Percentiles rank a stretch among this genome's conserved stretches.
Conservation (phyloP, 352 stramenopile genomes). For the Globisporangium alternatum region DNA sequence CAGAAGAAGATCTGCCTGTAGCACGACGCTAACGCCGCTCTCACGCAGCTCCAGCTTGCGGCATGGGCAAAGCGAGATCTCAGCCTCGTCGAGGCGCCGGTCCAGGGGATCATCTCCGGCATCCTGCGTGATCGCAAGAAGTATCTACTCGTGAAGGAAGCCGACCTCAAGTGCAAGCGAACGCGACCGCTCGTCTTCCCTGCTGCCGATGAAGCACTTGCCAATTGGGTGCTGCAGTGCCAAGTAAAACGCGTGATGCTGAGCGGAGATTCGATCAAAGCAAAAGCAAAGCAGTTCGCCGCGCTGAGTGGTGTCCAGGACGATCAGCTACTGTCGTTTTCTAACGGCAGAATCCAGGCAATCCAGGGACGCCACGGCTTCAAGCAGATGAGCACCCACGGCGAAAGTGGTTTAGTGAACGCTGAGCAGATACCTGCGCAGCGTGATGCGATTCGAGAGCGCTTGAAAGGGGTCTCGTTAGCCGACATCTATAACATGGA, state of each 20-base stretch:
- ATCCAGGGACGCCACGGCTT: background rate
- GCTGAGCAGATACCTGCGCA: background rate
- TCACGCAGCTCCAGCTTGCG: background rate
- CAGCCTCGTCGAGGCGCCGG: background rate
- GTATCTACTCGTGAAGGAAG: background rate
- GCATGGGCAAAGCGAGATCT: background rate
- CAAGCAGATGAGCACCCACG: background rate
- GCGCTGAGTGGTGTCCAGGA: background rate
- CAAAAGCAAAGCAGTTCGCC: background rate
- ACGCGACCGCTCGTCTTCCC: background rate
- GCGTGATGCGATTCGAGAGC: background rate
- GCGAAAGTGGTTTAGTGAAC: background rate
- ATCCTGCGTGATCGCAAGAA: background rate
- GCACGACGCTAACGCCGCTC: background rate
- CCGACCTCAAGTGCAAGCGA: background rate
- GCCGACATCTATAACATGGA: background rate
- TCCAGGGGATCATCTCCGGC: background rate
- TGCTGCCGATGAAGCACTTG: background rate
- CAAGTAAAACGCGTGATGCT: background rate
- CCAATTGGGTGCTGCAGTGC: background rate
- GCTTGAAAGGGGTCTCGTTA: background rate
- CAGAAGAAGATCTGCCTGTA: background rate
- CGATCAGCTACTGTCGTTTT: conserved; percentile 1
- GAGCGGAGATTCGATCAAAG: background rate
- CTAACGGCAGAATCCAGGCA: background rate